Evolutionary conservation across 495 filamentous ascomycete genomes (phyloP).

Genomic region (Aspergillus coremiiformis): DNA sequence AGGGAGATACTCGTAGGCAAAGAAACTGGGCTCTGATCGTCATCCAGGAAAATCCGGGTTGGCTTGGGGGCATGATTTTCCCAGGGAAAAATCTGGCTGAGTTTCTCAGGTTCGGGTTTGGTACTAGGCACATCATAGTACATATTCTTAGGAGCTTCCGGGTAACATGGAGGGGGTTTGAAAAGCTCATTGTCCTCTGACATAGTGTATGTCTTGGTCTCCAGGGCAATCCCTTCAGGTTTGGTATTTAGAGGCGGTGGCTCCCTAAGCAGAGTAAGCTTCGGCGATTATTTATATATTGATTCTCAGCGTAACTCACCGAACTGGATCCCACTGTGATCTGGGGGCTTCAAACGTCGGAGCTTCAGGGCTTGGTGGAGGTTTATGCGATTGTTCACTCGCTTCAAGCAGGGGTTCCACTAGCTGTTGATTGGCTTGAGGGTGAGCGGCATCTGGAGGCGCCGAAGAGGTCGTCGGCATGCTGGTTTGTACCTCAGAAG

Average conservation of each 20-base stretch:
- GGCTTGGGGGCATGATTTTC: constrained; percentile 57
- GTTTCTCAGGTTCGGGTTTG: constrained; percentile 47
- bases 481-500: background rate
- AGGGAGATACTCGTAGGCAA: constrained; percentile 12
- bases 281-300: background rate
- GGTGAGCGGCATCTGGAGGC: background rate
- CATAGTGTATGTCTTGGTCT: constrained; percentile 66
- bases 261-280: constrained; percentile 45
- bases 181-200: constrained; percentile 63
- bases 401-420: constrained; percentile 30
- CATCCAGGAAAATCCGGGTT: constrained; percentile 65
- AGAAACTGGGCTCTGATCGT: constrained; percentile 20
- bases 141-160: constrained; percentile 76
- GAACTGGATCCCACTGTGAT: constrained; percentile 60
- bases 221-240: constrained; percentile 74
- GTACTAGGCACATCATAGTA: constrained; percentile 69
- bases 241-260: constrained; percentile 65
- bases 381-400: constrained; percentile 19
- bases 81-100: constrained; percentile 78
- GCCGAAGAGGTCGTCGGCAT: constrained; percentile 1
- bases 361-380: constrained; percentile 32
- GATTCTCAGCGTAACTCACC: constrained; percentile 32
- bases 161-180: constrained; percentile 64
- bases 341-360: constrained; percentile 43
- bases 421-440: constrained; percentile 20